These are phyloP conservation scores for Brasenia schreberi DNA, from an alignment of 164 flowering plant species.

Conservation along the genomic window DNA sequence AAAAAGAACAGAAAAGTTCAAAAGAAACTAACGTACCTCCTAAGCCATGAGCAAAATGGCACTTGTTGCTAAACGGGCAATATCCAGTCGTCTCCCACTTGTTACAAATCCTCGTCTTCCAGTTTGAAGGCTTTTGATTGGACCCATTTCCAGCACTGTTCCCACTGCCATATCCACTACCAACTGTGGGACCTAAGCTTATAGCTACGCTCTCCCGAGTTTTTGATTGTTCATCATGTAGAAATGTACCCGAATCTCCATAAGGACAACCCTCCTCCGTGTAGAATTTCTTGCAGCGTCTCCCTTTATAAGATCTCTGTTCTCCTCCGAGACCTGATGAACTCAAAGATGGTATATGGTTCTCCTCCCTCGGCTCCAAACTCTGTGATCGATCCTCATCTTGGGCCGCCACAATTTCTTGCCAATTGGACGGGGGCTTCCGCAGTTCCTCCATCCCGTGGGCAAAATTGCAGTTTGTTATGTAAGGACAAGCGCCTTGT, in stretches of 20 bases:
- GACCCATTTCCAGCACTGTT: conserved; percentile 16
- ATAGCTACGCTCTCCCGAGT: conserved; percentile 92
- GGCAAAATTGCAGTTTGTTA: conserved; percentile 94
- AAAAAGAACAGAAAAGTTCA: background rate
- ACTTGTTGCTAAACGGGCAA: conserved; percentile 94
- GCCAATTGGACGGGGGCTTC: conserved; percentile 96
- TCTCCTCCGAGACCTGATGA: conserved; percentile 38
- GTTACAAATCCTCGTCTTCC: conserved; percentile 98
- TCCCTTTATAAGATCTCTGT: conserved; percentile 72
- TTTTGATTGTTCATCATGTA: conserved; percentile 92
- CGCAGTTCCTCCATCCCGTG: conserved; percentile 88
- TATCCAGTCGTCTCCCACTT: conserved; percentile 98
- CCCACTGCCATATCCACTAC: conserved; percentile 41
- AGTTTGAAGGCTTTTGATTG: conserved; percentile 77
- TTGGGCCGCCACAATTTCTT: conserved; percentile 83
- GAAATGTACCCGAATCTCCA: conserved; percentile 83
- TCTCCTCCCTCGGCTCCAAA: conserved; percentile 68
- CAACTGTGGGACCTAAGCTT: conserved; percentile 65
- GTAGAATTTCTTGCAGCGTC: conserved; percentile 94
- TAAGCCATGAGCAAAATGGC: conserved; percentile 95
- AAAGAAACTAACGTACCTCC: conserved; percentile 37
- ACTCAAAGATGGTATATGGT: conserved; percentile 67
- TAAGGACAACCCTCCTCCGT: conserved; percentile 97
- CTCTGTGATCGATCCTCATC: conserved; percentile 35
- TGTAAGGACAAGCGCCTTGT: conserved; percentile 80